Conservation (phyloP, 176 grass and related monocot genomes). For the Triticum urartu region DNA sequence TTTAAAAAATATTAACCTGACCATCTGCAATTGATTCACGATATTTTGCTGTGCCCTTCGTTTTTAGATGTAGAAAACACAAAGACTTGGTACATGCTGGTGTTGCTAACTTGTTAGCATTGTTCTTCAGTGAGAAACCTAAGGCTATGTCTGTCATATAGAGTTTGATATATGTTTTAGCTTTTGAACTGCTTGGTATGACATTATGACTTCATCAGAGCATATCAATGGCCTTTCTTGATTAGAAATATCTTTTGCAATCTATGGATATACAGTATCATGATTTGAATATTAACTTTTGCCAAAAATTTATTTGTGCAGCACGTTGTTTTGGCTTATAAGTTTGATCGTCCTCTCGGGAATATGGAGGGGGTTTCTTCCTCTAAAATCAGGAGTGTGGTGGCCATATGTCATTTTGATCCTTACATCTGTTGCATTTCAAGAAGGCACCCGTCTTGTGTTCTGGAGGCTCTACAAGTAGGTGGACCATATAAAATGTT, state of each 20-base stretch:
- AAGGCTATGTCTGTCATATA: background rate
- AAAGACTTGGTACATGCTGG: background rate
- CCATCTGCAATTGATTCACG: background rate
- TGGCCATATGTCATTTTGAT: conserved; percentile 76
- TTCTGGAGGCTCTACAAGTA: conserved; percentile 99
- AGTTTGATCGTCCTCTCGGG: conserved; percentile 87
- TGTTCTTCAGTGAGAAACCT: background rate
- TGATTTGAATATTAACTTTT: conserved; percentile 25
- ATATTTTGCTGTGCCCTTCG: background rate
- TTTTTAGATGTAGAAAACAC: background rate
- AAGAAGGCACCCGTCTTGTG: conserved; percentile 68
- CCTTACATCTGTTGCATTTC: conserved; percentile 78
- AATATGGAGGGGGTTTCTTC: conserved; percentile 84
- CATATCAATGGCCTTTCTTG: background rate
- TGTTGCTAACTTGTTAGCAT: conserved; percentile 4
- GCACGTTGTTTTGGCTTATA: conserved; percentile 92
- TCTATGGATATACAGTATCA: background rate
- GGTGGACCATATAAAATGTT: conserved; percentile 20
- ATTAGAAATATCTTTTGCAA: background rate
- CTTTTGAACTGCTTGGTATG: background rate
- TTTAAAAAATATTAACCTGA: background rate
- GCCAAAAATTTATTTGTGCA: conserved; percentile 27
- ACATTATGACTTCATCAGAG: background rate
- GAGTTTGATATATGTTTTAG: background rate
- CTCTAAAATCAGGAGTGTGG: conserved; percentile 59